phyloP scores from a whole-genome alignment of 78 protist species.

The Dictyostelium capitatum region DNA sequence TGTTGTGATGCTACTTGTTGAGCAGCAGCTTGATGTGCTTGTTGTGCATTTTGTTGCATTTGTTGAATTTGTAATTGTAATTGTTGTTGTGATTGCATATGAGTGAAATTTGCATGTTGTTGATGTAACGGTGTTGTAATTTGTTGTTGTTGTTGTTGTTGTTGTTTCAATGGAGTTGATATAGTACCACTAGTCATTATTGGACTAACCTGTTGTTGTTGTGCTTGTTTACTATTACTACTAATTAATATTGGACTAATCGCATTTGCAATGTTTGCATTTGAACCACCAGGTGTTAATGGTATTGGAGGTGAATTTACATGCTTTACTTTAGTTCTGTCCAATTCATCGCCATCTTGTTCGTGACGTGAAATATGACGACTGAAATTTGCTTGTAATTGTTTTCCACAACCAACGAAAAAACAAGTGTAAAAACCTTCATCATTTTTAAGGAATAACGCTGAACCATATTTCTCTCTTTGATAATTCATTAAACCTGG shows the following conservation, averaged over 20 bases:
- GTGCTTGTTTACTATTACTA: background rate
- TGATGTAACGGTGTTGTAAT: background rate
- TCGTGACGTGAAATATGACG: conserved; percentile 63
- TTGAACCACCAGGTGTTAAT: background rate
- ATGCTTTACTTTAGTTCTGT: conserved; percentile 9
- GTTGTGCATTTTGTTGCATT: conserved; percentile 3
- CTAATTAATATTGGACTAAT: conserved; percentile 11
- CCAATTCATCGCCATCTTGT: conserved; percentile 40
- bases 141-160: background rate
- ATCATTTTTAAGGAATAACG: conserved; percentile 54
- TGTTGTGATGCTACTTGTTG: background rate
- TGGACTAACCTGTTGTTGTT: background rate
- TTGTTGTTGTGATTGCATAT: background rate
- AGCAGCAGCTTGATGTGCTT: background rate
- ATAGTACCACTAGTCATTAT: background rate
- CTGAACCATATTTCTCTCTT: conserved; percentile 65
- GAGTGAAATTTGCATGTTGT: background rate
- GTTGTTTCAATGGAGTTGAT: background rate
- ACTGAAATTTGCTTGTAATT: conserved; percentile 47
- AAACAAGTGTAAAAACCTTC: conserved; percentile 71
- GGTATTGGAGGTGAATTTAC: background rate
- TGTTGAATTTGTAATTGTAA: background rate
- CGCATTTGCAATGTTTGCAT: conserved; percentile 1
- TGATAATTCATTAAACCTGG: conserved; percentile 67
- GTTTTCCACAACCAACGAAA: conserved; percentile 43